Base-by-base conservation (phyloP, 2,329 filamentous ascomycete species). In the Ophiostoma himal-ulmi region DNA sequence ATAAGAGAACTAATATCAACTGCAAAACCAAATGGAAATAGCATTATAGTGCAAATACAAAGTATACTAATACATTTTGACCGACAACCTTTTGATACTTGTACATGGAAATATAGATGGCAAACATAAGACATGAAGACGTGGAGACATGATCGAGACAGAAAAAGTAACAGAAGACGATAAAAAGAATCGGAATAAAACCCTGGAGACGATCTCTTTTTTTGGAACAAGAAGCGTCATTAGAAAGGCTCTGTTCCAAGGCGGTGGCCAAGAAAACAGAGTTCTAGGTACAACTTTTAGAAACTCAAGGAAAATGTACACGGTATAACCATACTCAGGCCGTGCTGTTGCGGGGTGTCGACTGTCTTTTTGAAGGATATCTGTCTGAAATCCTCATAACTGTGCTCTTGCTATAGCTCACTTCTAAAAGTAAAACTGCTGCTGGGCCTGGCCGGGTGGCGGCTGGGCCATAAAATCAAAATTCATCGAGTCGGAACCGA, bases 381-480 rank as follows among this genome's bases (percentile, higher is more conserved):
- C 37, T 30, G 37, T 39, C 37, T 39, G 6, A 39, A 39, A 13
- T 39, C 37, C 2, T 39, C 37, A 13, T 39, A 11, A 11, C 37
- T 39, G 37, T 39, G 37, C 6, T 3, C 37, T 39, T 39, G 37
- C 44, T 6, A 7, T 3, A 48, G 44, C 44, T 48, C 20, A 39
- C 30, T 52, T 30, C 22, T 77, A 87, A 73, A 86, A 88, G 75
- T 88, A 88, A 73, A 85, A 87, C 70, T 83, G 84, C 72, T 81
- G 80, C 57, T 83, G 82, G 20, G 84, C 82, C 73, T 88, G 85
- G 4, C 86, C 86, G 0, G 86, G 85, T 5, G 85, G 85, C 10
- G 85, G 84, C 73, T 88, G 86, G 0, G 86, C 84, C 70, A 86
- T 76, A 73, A 88, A 88, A 75, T 88, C 86, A 77, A 88, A 88